Evolutionary conservation across 208 protist genomes (phyloP), one percentile per base, ranked within the genome.

Genomic region (Wallacemonas sp.): DNA sequence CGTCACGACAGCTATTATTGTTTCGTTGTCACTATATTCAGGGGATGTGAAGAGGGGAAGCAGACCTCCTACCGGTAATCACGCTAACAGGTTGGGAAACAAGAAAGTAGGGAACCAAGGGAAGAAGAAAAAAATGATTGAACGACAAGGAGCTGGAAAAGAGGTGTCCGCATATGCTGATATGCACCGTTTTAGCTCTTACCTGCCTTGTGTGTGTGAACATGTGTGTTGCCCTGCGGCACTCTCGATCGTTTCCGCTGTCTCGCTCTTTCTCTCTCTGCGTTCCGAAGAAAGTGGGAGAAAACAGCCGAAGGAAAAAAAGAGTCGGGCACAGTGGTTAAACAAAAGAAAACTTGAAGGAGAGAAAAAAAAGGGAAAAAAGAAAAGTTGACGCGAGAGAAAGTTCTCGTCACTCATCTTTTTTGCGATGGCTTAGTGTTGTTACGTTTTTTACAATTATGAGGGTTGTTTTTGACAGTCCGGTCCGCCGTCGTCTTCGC

Each of bases 141-240:
- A 38, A 58, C 21, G 51, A 58, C 26, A 58, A 58, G 51, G 51
- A 58, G 51, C 51, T 58, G 51, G 51, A 58, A 58, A 58, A 58
- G 51, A 58, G 51, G 51, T 58, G 51, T 58, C 51, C 17, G 26
- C 51, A 58, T 58, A 58, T 31, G 51, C 27, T 41, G 51, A 31
- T 58, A 58, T 58, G 51, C 51, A 58, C 51, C 51, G 51, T 58
- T 58, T 58, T 58, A 58, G 51, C 51, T 58, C 51, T 58, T 38
- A 58, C 51, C 31, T 54, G 46, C 51, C 51, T 33, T 39, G 51
- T 58, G 34, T 58, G 51, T n/a, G n/a, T n/a, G n/a, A n/a, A n/a
- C n/a, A n/a, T n/a, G n/a, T n/a, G n/a, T n/a, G n/a, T n/a, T 58
- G 30, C 30, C 22, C 51, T 22, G 5, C 44, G 5, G 22, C 44